A percentile compares a stretch with the other conserved stretches of the same genome.
phyloP scores from a whole-genome alignment of 2,329 filamentous ascomycete species.

The Rachicladosporium sp. region DNA sequence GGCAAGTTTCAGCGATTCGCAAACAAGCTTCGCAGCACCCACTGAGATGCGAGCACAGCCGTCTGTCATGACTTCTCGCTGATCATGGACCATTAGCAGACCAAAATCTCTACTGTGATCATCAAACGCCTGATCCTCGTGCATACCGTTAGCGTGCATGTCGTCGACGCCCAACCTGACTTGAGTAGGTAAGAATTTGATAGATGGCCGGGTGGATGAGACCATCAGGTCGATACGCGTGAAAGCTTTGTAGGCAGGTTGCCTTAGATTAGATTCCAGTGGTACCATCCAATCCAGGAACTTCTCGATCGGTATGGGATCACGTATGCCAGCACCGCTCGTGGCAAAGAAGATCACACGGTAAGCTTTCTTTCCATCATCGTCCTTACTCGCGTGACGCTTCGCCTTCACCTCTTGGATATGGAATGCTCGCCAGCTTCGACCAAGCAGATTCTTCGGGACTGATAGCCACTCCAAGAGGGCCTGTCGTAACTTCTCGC shows the following conservation, averaged over 20 bases:
- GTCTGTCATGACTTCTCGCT: constrained; percentile 31
- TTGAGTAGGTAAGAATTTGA: constrained; percentile 26
- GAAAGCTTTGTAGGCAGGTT: constrained; percentile 30
- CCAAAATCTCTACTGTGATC: constrained; percentile 16
- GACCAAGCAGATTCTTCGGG: constrained; percentile 28
- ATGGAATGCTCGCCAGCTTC: constrained; percentile 30
- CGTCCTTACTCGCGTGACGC: constrained; percentile 11
- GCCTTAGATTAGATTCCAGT: constrained; percentile 22
- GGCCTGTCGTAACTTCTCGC: background rate
- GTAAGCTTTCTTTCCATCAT: constrained; percentile 15
- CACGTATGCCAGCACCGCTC: constrained; percentile 7
- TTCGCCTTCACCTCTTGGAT: constrained; percentile 23
- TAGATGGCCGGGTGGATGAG: constrained; percentile 27
- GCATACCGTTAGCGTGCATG: constrained; percentile 19
- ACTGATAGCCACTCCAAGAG: background rate
- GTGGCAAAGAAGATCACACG: constrained; percentile 14
- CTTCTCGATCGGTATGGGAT: constrained; percentile 13
- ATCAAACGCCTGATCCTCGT: constrained; percentile 25
- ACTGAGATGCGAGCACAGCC: constrained; percentile 54
- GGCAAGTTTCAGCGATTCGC: constrained; percentile 36
- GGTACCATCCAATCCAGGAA: constrained; percentile 31
- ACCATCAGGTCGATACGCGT: constrained; percentile 30
- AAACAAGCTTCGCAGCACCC: constrained; percentile 43
- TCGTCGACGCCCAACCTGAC: constrained; percentile 20
- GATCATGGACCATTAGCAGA: constrained; percentile 1